Evolutionary conservation across 768 basidiomycete species (phyloP), one percentile per base, ranked within the genome.

Genomic region (Lyophyllum atratum): DNA sequence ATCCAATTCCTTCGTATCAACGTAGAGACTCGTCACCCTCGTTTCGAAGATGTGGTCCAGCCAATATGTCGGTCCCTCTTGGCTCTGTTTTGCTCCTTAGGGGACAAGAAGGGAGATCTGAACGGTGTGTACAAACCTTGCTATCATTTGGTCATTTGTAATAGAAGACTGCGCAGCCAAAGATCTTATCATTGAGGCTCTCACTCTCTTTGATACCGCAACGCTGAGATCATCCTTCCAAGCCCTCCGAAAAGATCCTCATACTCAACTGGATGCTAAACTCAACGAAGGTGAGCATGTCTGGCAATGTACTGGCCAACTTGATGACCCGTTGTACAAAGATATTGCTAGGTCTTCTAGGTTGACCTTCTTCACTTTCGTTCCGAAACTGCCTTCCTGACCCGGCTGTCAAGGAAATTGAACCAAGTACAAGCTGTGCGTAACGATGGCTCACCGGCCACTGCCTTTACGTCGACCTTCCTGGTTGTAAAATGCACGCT

Each of bases 251-350:
- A 55, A 64, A 54, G 67, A 74, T 39, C 42, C 37, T 10, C 55
- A 52, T 2, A 45, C 70, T 28, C 64, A 60, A 25, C 70, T 76
- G 52, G 37, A 65, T 28, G 53, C 61, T 8, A 68, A 68, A 55
- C 43, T 78, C 2, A 67, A 76, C 43, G 70, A 73, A 59, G 61
- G 78, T 74, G 55, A 46, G 72, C 15, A 7, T 37, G 22, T n/a
- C 33, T n/a, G n/a, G 4, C 2, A 15, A 17, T 6, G 14, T 17
- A 26, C n/a, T 25, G n/a, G 5, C 15, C 29, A 51, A 33, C 28
- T 29, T 45, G 31, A 24, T 29, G 17, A 29, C 19, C n/a, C 8
- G 31, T 21, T 12, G 19, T 19, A 9, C 21, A 21, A 22, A 65
- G 64, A 28, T 17, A 37, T 65, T 34, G 24, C 45, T 29, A 55